Evolutionary conservation across 331 rosid species (phyloP).

Genomic region (Telfairia occidentalis): DNA sequence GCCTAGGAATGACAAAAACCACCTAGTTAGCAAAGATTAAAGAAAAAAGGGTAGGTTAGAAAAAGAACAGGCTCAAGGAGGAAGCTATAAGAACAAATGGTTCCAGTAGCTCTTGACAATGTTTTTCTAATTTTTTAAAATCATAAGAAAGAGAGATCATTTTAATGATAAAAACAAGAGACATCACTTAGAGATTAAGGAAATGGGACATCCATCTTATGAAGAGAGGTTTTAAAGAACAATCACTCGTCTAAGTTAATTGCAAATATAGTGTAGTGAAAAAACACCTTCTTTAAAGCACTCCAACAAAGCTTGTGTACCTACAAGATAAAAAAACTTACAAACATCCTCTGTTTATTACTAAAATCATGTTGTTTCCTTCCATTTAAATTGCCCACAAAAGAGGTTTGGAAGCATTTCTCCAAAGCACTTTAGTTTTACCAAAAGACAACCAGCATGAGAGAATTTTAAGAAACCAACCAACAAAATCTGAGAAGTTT

Average conservation of each 20-base stretch:
- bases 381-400: neutral
- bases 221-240: no score
- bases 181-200: no score
- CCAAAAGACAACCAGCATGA: neutral
- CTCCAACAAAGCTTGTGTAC: neutral
- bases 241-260: neutral
- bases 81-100: neutral
- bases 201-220: no score
- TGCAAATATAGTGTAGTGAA: no score
- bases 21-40: no score
- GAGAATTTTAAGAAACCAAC: neutral
- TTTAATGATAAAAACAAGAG: neutral
- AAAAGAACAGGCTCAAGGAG: neutral
- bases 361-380: neutral
- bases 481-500: neutral
- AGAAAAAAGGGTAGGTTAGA: neutral
- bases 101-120: neutral
- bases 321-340: no score
- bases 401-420: neutral
- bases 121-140: neutral
- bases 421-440: neutral
- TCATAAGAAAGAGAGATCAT: neutral
- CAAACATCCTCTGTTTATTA: no score
- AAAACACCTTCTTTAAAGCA: neutral
- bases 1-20: no score